These are phyloP conservation scores for Cladophialophora chaetospira DNA, from an alignment of 2,329 filamentous ascomycete species.

Conservation along the genomic window DNA sequence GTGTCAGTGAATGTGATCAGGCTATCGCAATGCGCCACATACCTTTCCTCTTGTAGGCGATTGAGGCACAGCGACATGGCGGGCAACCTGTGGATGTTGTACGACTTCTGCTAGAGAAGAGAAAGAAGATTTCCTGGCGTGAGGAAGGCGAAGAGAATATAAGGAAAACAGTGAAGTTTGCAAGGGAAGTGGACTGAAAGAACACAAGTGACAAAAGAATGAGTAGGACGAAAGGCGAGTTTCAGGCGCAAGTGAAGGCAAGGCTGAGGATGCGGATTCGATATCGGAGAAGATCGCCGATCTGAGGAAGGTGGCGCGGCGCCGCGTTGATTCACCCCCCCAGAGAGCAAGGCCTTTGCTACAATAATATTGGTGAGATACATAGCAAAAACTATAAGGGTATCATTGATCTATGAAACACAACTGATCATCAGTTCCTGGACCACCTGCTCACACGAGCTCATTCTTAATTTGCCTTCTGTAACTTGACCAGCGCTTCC, in stretches of 20 bases:
- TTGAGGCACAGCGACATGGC: constrained; percentile 86
- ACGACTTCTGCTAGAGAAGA: not conserved
- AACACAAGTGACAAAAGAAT: constrained; percentile 14
- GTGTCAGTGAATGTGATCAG: constrained; percentile 18
- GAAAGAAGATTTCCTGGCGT: not conserved
- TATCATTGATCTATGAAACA: constrained; percentile 21
- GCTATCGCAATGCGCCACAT: constrained; percentile 37
- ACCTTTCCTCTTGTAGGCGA: constrained; percentile 85
- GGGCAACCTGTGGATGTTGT: not conserved
- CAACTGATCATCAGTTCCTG: not conserved
- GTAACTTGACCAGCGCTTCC: constrained; percentile 65
- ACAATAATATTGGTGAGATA: not conserved
- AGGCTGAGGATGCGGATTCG: constrained; percentile 1
- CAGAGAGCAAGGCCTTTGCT: not conserved
- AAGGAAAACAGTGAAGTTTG: not conserved
- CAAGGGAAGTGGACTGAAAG: not conserved
- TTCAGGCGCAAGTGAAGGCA: not conserved
- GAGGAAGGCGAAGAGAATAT: not conserved
- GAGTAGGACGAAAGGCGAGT: constrained; percentile 5
- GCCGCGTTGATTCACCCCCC: too few species aligned
- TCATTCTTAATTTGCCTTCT: not conserved
- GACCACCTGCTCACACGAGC: not conserved
- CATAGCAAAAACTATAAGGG: constrained; percentile 4
- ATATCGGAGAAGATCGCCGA: not conserved
- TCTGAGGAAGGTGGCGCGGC: too few species aligned